Evolutionary conservation across 202 grass and related monocot species (phyloP).

Genomic region (Panicum hallii): DNA sequence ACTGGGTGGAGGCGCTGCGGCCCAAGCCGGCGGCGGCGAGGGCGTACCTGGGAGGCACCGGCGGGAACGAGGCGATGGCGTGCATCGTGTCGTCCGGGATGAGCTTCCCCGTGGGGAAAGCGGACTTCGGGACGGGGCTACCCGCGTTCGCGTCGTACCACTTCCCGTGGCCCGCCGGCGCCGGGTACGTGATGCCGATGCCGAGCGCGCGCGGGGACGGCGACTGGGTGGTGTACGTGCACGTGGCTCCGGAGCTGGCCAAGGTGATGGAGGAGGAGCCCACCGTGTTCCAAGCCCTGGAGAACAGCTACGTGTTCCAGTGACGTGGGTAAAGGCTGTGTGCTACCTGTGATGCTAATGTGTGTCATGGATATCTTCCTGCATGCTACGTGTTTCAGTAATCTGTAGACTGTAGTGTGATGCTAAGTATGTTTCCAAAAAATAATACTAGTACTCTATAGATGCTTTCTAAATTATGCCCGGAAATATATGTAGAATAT

Average conservation of each 20-base stretch:
- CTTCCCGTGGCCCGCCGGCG: constrained; percentile 74
- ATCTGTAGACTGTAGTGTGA: background rate
- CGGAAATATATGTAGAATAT: too few relatives aligned
- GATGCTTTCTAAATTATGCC: too few relatives aligned
- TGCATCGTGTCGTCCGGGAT: constrained; percentile 78
- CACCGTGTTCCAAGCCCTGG: constrained; percentile 54
- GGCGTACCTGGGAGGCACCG: constrained; percentile 49
- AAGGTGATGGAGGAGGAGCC: constrained; percentile 67
- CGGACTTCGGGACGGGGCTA: constrained; percentile 75
- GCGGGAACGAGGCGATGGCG: constrained; percentile 29
- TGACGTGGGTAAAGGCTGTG: background rate
- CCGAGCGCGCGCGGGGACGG: constrained; percentile 59
- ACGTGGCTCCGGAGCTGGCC: constrained; percentile 50
- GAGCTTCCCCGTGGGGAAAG: constrained; percentile 60
- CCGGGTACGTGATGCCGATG: constrained; percentile 91
- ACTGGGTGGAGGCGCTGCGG: constrained; percentile 70
- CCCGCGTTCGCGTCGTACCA: constrained; percentile 85
- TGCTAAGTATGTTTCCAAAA: background rate
- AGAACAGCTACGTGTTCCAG: constrained; percentile 48
- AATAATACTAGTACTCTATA: too few relatives aligned
- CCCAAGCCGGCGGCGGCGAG: constrained; percentile 54
- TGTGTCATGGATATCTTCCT: background rate
- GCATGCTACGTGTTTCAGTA: background rate
- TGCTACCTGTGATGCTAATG: constrained; percentile 5
- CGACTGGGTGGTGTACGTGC: constrained; percentile 76